Evolutionary conservation across 2,329 filamentous ascomycete species (phyloP), one percentile per base, ranked within the genome.

Genomic region (Gaeumannomyces tritici): DNA sequence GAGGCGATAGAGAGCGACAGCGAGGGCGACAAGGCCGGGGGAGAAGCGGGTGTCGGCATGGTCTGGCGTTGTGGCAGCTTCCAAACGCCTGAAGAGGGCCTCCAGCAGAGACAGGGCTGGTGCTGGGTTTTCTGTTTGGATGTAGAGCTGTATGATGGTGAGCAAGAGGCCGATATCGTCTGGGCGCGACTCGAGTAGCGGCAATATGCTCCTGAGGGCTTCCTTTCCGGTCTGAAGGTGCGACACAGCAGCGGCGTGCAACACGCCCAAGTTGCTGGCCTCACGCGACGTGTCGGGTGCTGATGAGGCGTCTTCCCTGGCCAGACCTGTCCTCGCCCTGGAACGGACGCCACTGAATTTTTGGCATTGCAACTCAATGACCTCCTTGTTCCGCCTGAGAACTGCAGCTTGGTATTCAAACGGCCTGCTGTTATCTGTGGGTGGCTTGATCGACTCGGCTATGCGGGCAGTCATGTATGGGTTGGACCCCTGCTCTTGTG

Each of bases 161-260:
- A 97, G 79, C 28, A 90, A 77, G 3, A 97, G 80, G 1, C 93
- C 93, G 27, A 96, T 79, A 70, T 97, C 91, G 64, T 85, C 84
- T 0, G 92, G 90, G 33, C 90, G 81, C 70, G 86, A 88, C 68
- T 91, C 87, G 8, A 93, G 77, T 15, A 93, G 73, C 1, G 84
- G 83, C 4, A 90, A 75, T 29, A 96, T 83, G 47, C 84, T 79
- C 70, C 88, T 90, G 42, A 96, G 75, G 6, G 88, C 86, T 57
- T 85, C 81, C 68, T 88, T 89, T 57, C 86, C 88, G 12, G 81
- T 80, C 66, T 80, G 75, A 47, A 85, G 83, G 58, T 86, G 81
- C 9, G 88, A 83, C 67, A 88, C 83, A 15, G 91, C 91, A 51
- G 92, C 91, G 15, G 91, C 91, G 68, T 90, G 76, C 61, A 83